Conservation (phyloP, 2,329 filamentous ascomycete species). For the Penicillium crustosum region DNA sequence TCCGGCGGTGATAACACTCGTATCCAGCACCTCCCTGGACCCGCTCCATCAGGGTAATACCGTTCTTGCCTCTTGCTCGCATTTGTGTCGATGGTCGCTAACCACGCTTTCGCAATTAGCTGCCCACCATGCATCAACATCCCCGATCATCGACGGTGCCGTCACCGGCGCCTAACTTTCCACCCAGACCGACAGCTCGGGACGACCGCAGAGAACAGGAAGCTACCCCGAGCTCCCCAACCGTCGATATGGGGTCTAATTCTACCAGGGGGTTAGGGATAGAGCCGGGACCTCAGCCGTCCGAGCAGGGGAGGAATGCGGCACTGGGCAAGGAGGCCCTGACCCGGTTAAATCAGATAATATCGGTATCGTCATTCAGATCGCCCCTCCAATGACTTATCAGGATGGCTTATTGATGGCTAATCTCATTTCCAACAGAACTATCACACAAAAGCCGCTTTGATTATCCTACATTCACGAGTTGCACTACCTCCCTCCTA, state of each 20-base stretch:
- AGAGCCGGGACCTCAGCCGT: conserved; percentile 48
- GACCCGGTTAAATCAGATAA: conserved; percentile 86
- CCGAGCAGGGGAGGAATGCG: conserved; percentile 43
- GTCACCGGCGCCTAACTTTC: conserved; percentile 69
- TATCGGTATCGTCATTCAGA: conserved; percentile 63
- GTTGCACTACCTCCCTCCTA: conserved; percentile 64
- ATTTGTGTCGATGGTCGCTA: background rate
- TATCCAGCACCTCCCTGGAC: conserved; percentile 7
- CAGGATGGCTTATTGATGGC: conserved; percentile 26
- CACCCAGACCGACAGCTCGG: conserved; percentile 68
- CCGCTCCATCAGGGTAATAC: conserved; percentile 19
- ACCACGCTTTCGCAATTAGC: conserved; percentile 1
- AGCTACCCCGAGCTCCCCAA: conserved; percentile 54
- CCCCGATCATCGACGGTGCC: conserved; percentile 66
- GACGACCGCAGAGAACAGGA: conserved; percentile 72
- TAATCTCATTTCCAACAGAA: conserved; percentile 58
- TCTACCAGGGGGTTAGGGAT: conserved; percentile 53
- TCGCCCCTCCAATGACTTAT: background rate
- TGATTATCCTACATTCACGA: conserved; percentile 78
- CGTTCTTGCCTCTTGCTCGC: background rate
- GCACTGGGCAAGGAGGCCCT: conserved; percentile 65
- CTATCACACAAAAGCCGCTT: conserved; percentile 83
- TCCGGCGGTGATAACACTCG: conserved; percentile 20
- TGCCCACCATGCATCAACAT: conserved; percentile 79
- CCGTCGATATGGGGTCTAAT: conserved; percentile 52